Conservation (phyloP, 2,329 filamentous ascomycete species). For the Stemphylium vesicarium region DNA sequence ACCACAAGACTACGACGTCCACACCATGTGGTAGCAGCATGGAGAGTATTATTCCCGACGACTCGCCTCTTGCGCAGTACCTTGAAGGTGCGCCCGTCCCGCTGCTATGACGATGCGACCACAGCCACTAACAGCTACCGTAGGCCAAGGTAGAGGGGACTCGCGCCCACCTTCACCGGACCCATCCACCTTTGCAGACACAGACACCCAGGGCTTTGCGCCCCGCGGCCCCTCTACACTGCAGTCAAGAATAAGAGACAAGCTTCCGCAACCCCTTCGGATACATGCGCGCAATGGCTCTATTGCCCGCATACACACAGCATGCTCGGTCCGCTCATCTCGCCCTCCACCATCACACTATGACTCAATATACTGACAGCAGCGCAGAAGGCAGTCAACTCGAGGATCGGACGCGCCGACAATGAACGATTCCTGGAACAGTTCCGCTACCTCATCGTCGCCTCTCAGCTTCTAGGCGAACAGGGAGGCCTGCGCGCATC, state of each 20-base stretch:
- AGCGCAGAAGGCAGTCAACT: conserved; percentile 71
- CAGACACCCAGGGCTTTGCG: conserved; percentile 52
- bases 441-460: conserved; percentile 91
- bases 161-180: conserved; percentile 32
- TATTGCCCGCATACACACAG: conserved; percentile 47
- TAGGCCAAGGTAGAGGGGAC: conserved; percentile 45
- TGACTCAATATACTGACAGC: conserved; percentile 18
- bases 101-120: conserved; percentile 4
- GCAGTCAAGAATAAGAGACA: conserved; percentile 56
- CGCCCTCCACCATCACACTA: not conserved
- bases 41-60: conserved; percentile 87
- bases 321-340: conserved; percentile 42
- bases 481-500: conserved; percentile 49
- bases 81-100: conserved; percentile 67
- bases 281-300: conserved; percentile 47
- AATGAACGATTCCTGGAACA: conserved; percentile 88
- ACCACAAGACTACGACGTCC: conserved; percentile 18
- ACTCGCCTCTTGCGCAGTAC: conserved; percentile 87
- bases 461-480: conserved; percentile 84
- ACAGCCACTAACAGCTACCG: conserved; percentile 27
- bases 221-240: conserved; percentile 58
- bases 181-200: conserved; percentile 22
- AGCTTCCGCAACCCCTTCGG: conserved; percentile 56
- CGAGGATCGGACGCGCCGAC: conserved; percentile 75
- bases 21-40: conserved; percentile 58